A percentile compares a stretch with the other conserved stretches of the same genome.
Conservation (phyloP, 441 rosid genomes). For the Corymbia citriodora region DNA sequence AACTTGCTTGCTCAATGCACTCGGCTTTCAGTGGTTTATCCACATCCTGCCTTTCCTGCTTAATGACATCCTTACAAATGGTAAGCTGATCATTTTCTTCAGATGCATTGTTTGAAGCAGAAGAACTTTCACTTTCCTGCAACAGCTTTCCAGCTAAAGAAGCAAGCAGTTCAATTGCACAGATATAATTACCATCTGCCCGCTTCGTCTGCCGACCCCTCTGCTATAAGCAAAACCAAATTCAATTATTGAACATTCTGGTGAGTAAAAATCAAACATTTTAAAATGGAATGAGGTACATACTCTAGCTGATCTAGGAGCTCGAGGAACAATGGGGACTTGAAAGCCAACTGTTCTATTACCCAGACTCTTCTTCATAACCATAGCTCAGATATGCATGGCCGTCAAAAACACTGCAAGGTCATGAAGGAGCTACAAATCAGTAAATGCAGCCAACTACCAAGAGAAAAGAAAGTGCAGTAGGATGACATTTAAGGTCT, state of each 20-base stretch:
- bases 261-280: neutral
- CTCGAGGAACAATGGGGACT: constrained; percentile 39
- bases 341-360: constrained; percentile 39
- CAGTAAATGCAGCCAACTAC: constrained; percentile 4
- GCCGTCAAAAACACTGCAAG: neutral
- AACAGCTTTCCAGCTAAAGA: constrained; percentile 56
- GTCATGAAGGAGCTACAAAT: constrained; percentile 14
- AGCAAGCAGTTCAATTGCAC: constrained; percentile 60
- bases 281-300: neutral
- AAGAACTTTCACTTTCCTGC: constrained; percentile 58
- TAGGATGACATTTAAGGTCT: neutral
- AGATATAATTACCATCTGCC: constrained; percentile 29
- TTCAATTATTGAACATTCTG: neutral
- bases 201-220: constrained; percentile 23
- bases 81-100: constrained; percentile 42
- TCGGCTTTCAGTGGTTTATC: constrained; percentile 36
- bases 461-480: neutral
- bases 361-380: constrained; percentile 49
- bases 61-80: constrained; percentile 25
- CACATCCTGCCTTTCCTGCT: constrained; percentile 23
- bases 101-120: constrained; percentile 61
- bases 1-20: constrained; percentile 48
- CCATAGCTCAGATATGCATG: constrained; percentile 56
- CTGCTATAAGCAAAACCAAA: neutral
- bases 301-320: constrained; percentile 67